Base-by-base conservation (phyloP, 192 early-diverging fungal species). In the Chytriomyces sp. region DNA sequence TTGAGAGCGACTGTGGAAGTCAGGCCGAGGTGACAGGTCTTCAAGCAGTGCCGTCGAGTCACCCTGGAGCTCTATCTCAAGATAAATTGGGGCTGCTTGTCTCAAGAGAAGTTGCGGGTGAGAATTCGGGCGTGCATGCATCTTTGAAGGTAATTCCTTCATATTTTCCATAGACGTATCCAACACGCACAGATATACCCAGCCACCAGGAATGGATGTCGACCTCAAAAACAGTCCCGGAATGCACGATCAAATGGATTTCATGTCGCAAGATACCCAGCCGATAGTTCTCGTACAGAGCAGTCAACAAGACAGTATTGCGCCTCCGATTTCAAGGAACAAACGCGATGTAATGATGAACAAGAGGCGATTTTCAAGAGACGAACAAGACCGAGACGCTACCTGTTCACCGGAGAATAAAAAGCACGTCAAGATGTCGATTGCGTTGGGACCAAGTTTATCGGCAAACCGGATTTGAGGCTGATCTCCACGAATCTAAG, bases 381-480 rank as follows among this genome's bases (percentile, higher is more conserved):
- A 23, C 24, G 24, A 18, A 67, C 6, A 11, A 28, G 23, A 46
- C 26, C 10, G 66, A 67, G 16, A 7, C 7, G 18, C 10, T 24
- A 20, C 68, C n/a, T 69, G 11, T 23, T 9, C 26, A 53, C 44
- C 48, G 4, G 50, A 7, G 10, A 44, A 8, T 45, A 8, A 67
- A 26, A 69, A 69, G 50, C 46, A 49, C 2, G 68, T 18, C 7
- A 69, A 69, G 50, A 69, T 69, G 68, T 69, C 68, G 20, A 26
- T 69, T 48, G 68, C 48, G 10, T 8, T 69, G 18, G 45, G 50
- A 26, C 20, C 53, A 57, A 35, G 35, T 35, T 35, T 35, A 35
- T 35, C 0, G 35, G 35, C 35, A 35, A 35, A 35, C 35, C 35
- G 35, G 35, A 35, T 35, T 0, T 35, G 35, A 35, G 35, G 35